Conservation (phyloP, 2,329 filamentous ascomycete species). For the Monosporascus sp. region DNA sequence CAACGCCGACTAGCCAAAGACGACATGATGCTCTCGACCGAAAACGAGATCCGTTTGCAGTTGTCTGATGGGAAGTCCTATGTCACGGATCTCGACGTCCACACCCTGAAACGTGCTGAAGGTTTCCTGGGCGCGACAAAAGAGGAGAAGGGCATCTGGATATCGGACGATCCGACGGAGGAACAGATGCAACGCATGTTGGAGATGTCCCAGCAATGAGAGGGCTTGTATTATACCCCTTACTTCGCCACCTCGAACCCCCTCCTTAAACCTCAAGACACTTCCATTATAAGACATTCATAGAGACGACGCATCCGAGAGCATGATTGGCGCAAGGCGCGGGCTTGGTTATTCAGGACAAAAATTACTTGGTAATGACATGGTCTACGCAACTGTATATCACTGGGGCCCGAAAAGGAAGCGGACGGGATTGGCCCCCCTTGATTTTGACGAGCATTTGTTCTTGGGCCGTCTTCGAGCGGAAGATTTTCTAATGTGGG, state of each 20-base stretch:
- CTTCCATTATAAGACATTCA: neutral
- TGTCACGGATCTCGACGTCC: slow-evolving; percentile 87
- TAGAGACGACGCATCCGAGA: neutral
- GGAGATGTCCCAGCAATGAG: slow-evolving; percentile 36
- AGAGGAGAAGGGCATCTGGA: slow-evolving; percentile 83
- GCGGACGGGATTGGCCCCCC: too few species aligned
- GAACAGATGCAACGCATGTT: slow-evolving; percentile 58
- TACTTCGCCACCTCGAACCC: neutral
- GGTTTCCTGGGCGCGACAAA: slow-evolving; percentile 74
- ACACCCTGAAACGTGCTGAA: slow-evolving; percentile 83
- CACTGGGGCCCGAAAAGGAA: too few species aligned
- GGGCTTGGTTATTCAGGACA: neutral
- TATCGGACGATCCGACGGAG: slow-evolving; percentile 64
- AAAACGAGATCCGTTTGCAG: slow-evolving; percentile 86
- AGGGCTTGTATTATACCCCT: neutral
- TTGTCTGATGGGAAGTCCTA: slow-evolving; percentile 72
- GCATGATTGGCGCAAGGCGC: neutral
- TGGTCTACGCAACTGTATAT: too few species aligned
- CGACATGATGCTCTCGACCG: slow-evolving; percentile 96
- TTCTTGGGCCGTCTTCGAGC: too few species aligned
- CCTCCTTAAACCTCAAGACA: neutral
- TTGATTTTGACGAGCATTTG: too few species aligned
- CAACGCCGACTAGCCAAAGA: slow-evolving; percentile 87
- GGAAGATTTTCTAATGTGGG: too few species aligned
- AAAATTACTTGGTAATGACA: neutral